These are phyloP conservation scores for Trypanosoma conorhini DNA, from an alignment of 208 protist species.

Conservation along the genomic window DNA sequence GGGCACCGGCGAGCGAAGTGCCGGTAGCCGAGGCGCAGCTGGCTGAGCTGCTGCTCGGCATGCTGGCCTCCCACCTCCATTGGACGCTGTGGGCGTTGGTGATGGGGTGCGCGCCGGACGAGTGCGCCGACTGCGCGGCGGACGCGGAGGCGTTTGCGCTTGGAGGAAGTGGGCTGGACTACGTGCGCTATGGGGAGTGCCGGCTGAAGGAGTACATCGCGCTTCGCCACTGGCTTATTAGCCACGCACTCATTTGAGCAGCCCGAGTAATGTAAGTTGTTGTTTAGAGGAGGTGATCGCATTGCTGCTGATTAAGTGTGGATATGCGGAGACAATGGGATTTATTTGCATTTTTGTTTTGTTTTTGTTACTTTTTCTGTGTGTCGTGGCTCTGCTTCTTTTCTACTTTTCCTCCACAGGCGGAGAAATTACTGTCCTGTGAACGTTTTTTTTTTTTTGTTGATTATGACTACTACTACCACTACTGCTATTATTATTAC, in stretches of 20 bases:
- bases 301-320: not conserved
- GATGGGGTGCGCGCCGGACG: conserved; percentile 64
- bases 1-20: conserved; percentile 12
- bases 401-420: conserved; percentile 25
- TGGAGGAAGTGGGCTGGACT: conserved; percentile 82
- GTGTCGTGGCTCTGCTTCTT: not conserved
- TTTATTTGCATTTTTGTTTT: not conserved
- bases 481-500: too few species aligned
- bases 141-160: conserved; percentile 63
- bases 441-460: conserved; percentile 19
- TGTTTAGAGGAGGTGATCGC: not conserved
- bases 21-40: conserved; percentile 54
- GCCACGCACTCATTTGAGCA: conserved; percentile 38
- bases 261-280: not conserved
- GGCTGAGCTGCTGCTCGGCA: conserved; percentile 72
- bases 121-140: conserved; percentile 22
- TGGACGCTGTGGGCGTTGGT: conserved; percentile 83
- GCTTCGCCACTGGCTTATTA: conserved; percentile 67
- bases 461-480: not conserved
- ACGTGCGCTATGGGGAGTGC: conserved; percentile 78
- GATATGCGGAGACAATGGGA: not conserved
- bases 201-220: conserved; percentile 76
- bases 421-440: too few species aligned
- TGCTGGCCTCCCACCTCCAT: conserved; percentile 71
- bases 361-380: not conserved